phyloP scores from a whole-genome alignment of 306 rosid genomes.

The Vicia sativa region DNA sequence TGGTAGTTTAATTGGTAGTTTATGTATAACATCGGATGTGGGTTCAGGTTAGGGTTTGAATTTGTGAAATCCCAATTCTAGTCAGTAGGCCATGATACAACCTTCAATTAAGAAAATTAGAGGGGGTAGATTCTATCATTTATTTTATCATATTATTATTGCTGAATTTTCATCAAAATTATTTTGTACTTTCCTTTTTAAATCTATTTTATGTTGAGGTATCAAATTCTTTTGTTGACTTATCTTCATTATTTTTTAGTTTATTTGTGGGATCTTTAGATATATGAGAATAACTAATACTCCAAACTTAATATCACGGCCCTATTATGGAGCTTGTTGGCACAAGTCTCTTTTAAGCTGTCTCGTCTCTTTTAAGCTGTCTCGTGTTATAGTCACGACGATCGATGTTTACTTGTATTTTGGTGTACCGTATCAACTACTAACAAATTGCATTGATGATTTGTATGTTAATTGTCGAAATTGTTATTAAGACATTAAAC shows the following conservation, averaged over 20 bases:
- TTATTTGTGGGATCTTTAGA: too few relatives aligned
- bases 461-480: not conserved
- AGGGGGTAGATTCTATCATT: not conserved
- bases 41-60: too few relatives aligned
- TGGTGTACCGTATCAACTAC: not conserved
- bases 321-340: not conserved
- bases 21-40: too few relatives aligned
- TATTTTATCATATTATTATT: not conserved
- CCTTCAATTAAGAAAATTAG: not conserved
- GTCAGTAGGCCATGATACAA: too few relatives aligned
- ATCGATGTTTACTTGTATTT: not conserved
- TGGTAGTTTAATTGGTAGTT: too few relatives aligned
- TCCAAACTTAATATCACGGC: not conserved
- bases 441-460: not conserved
- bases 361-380: not conserved
- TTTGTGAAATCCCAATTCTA: too few relatives aligned
- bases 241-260: not conserved
- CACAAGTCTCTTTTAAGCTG: not conserved
- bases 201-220: not conserved
- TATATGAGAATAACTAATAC: not conserved
- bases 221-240: not conserved
- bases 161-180: not conserved
- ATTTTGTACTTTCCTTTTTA: not conserved
- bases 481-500: too few relatives aligned
- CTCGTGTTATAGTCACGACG: not conserved